phyloP scores from a whole-genome alignment of 805 yeast genomes.

The Ogataea kodamae region DNA sequence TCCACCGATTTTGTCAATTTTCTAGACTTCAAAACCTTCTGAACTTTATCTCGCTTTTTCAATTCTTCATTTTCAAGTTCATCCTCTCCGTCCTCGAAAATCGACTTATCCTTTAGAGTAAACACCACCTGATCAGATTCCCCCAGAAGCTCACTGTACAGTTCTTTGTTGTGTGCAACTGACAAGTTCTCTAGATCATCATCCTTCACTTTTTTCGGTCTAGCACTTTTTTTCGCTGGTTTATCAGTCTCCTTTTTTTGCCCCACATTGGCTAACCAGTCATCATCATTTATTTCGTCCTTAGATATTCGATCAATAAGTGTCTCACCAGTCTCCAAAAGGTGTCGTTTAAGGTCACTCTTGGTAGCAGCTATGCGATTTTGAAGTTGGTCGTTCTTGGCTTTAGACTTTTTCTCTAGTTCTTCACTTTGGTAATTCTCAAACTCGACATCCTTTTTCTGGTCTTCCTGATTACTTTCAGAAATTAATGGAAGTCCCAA shows the following conservation, averaged over 20 bases:
- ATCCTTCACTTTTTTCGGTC: slow-evolving; percentile 5
- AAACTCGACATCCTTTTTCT: slow-evolving; percentile 30
- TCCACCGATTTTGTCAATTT: slow-evolving; percentile 33
- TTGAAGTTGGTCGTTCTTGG: slow-evolving; percentile 25
- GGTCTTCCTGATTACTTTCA: slow-evolving; percentile 28
- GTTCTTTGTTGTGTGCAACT: slow-evolving; percentile 44
- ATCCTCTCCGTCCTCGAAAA: slow-evolving; percentile 39
- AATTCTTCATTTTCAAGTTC: slow-evolving; percentile 37
- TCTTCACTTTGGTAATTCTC: slow-evolving; percentile 35
- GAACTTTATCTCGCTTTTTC: slow-evolving; percentile 15
- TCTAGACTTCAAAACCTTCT: slow-evolving; percentile 18
- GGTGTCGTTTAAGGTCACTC: slow-evolving; percentile 21
- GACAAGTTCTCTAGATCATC: slow-evolving; percentile 31
- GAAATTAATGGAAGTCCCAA: slow-evolving; percentile 21
- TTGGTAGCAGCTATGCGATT: slow-evolving; percentile 14
- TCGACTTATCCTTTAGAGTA: slow-evolving; percentile 52
- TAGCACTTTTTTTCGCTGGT: neutral
- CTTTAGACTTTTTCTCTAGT: slow-evolving; percentile 32
- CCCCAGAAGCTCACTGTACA: slow-evolving; percentile 34
- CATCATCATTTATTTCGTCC: slow-evolving; percentile 35
- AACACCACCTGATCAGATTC: slow-evolving; percentile 42
- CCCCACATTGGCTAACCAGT: slow-evolving; percentile 33
- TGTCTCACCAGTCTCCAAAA: slow-evolving; percentile 24
- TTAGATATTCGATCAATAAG: slow-evolving; percentile 26
- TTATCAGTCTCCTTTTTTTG: slow-evolving; percentile 4